Conservation (phyloP, 192 early-diverging fungal genomes). For the Funneliformis mosseae region DNA sequence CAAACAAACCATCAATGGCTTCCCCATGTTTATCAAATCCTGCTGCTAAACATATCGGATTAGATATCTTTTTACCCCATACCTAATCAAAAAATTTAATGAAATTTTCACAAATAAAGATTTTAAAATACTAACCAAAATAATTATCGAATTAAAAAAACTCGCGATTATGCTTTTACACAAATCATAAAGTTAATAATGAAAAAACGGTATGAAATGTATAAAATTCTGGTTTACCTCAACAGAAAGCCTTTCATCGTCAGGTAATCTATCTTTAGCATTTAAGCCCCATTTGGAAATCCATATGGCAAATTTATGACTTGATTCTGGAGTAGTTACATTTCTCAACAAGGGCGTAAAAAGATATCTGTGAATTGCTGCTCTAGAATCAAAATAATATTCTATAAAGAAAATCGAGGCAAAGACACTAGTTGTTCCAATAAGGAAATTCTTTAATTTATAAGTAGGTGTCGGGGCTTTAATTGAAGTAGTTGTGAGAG, state of each 20-base stretch:
- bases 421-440: constrained; percentile 44
- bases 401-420: constrained; percentile 50
- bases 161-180: too few relatives aligned
- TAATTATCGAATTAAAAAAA: neutral
- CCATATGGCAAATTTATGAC: constrained; percentile 70
- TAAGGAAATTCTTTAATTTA: constrained; percentile 42
- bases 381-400: constrained; percentile 74
- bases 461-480: neutral
- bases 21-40: constrained; percentile 93
- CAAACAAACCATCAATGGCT: constrained; percentile 81
- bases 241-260: constrained; percentile 54
- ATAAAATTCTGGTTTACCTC: constrained; percentile 41
- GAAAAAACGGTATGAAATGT: neutral
- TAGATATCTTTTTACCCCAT: constrained; percentile 71
- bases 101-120: neutral
- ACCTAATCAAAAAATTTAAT: constrained; percentile 45
- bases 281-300: constrained; percentile 60
- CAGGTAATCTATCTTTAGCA: constrained; percentile 62
- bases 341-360: constrained; percentile 69
- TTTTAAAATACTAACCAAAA: neutral
- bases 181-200: too few relatives aligned
- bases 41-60: constrained; percentile 87
- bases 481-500: neutral
- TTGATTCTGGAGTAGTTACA: constrained; percentile 70
- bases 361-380: constrained; percentile 66